A percentile compares a stretch with the other conserved stretches of the same genome.
Evolutionary conservation across 192 early-diverging fungal species (phyloP).

Genomic region (Nowakowskiella sp.): DNA sequence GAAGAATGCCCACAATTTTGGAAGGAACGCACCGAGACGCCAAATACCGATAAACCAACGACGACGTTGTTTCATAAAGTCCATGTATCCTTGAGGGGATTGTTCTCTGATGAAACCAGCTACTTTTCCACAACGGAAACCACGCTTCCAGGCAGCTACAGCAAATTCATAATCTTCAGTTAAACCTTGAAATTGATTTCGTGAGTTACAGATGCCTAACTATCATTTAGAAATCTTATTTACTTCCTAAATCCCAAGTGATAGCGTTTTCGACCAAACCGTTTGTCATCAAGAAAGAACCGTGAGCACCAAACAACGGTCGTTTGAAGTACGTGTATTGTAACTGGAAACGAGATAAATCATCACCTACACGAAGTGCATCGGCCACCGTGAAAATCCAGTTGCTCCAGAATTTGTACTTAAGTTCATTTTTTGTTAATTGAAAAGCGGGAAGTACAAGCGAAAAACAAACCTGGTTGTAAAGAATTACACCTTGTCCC

Average conservation of each 20-base stretch:
- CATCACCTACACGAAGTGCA: constrained; percentile 51
- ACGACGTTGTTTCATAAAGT: constrained; percentile 49
- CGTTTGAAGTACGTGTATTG: constrained; percentile 51
- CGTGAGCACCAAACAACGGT: constrained; percentile 49
- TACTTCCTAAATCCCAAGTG: constrained; percentile 49
- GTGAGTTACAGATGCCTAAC: no score
- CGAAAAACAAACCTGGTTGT: no score
- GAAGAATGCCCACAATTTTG: constrained; percentile 47
- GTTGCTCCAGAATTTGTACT: constrained; percentile 47
- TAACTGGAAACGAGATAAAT: constrained; percentile 46
- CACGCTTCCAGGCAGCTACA: constrained; percentile 37
- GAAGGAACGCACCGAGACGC: constrained; percentile 40
- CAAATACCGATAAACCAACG: constrained; percentile 50
- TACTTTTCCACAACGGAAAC: constrained; percentile 47
- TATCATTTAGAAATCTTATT: no score
- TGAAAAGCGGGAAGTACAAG: no score
- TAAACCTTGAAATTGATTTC: no score
- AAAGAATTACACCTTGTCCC: constrained; percentile 50
- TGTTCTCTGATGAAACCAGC: constrained; percentile 46
- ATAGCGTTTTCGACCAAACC: constrained; percentile 46
- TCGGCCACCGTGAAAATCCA: constrained; percentile 51
- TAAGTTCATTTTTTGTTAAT: no score
- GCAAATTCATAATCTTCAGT: constrained; percentile 54
- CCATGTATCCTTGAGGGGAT: constrained; percentile 40
- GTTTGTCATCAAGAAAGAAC: constrained; percentile 46